Conservation (phyloP, 805 yeast species). For the Schwanniomyces pseudopolymorphus region DNA sequence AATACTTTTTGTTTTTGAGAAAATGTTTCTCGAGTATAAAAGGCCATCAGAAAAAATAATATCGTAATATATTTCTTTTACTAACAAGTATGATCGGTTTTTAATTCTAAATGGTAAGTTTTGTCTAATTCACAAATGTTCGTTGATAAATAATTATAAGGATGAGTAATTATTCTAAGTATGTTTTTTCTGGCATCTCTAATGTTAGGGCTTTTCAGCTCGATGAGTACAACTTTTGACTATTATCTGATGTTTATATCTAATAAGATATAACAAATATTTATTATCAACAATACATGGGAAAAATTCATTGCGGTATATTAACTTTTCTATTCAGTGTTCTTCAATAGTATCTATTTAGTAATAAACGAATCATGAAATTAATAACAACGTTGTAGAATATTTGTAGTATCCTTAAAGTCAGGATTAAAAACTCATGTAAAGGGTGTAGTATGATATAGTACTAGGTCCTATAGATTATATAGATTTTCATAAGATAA, state of each 20-base stretch:
- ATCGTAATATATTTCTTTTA: neutral
- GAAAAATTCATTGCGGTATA: neutral
- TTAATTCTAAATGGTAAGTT: neutral
- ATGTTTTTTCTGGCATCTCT: constrained; percentile 91
- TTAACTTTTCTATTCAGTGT: neutral
- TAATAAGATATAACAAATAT: neutral
- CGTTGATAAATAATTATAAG: constrained; percentile 10
- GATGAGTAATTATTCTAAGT: constrained; percentile 37
- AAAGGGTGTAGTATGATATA: too few relatives aligned
- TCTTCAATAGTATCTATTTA: neutral
- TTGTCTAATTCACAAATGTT: neutral
- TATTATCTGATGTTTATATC: constrained; percentile 49
- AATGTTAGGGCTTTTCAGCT: constrained; percentile 77
- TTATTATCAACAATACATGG: neutral
- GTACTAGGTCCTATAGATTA: too few relatives aligned
- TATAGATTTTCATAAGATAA: too few relatives aligned
- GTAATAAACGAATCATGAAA: neutral
- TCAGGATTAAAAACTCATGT: too few relatives aligned
- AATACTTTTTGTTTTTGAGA: neutral
- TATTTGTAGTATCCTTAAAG: too few relatives aligned
- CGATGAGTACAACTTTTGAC: constrained; percentile 80
- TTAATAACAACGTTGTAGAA: too few relatives aligned
- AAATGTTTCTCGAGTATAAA: neutral
- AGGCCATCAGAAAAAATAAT: neutral
- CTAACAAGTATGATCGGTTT: neutral